phyloP scores from a whole-genome alignment of 2,329 filamentous ascomycete genomes.

The Monosporascus cannonballus region DNA sequence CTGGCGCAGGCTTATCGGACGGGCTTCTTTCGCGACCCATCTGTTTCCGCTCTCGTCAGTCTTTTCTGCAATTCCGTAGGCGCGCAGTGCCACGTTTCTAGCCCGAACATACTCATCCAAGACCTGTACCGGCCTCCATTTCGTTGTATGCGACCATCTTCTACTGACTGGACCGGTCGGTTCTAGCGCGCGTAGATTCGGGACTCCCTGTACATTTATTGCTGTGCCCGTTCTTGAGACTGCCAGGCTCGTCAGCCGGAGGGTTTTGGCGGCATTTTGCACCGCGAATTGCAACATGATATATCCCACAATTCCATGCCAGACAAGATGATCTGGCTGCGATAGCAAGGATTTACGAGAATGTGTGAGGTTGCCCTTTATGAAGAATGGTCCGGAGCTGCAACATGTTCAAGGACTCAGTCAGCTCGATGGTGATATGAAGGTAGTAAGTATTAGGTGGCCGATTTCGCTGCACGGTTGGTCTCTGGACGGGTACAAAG shows the following conservation, averaged over 20 bases:
- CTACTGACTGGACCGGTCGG: not conserved
- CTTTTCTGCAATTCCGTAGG: not conserved
- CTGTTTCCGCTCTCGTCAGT: constrained; percentile 37
- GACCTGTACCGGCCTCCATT: constrained; percentile 59
- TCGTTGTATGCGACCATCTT: constrained; percentile 28
- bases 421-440: not conserved
- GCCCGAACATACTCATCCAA: constrained; percentile 52
- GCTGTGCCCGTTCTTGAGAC: constrained; percentile 1
- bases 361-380: too few species aligned
- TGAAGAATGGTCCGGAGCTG: too few species aligned
- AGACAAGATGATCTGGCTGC: constrained; percentile 4
- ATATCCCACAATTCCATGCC: constrained; percentile 27
- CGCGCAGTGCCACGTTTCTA: too few species aligned
- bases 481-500: not conserved
- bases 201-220: constrained; percentile 19
- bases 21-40: constrained; percentile 88
- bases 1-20: constrained; percentile 93
- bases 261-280: constrained; percentile 36
- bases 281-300: constrained; percentile 39
- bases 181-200: too few species aligned
- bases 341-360: too few species aligned
- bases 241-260: constrained; percentile 19
- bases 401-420: not conserved
- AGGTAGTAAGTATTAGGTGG: not conserved
- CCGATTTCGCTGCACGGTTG: not conserved